Evolutionary conservation across 176 grass and related monocot species (phyloP), one percentile per base, ranked within the genome.

Genomic region (Zoysia pacifica): DNA sequence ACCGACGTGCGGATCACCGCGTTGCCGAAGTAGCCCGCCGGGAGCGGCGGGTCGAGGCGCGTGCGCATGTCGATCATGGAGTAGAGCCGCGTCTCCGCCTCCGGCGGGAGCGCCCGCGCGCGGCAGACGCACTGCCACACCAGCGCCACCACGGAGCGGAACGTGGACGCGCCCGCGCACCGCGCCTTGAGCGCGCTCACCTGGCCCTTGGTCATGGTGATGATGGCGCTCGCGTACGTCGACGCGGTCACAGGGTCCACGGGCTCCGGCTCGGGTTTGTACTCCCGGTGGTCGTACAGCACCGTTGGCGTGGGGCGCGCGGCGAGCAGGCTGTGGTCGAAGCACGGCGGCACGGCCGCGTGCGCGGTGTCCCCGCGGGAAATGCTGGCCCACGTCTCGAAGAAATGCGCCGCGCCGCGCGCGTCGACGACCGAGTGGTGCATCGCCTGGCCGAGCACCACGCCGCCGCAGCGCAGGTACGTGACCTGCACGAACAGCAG

Each of bases 321-420:
- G 4, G 49, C 14, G 40, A 97, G 88, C 6, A 79, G 81, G 3
- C 0, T 43, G 18, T 74, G 86, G 52, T 93, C 89, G 4, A 91
- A 79, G 78, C 78, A 87, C 0, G 94, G 91, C 5, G 38, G 73
- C 50, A 70, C 67, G 2, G 43, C 4, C 12, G 48, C 64, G 70
- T 51, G n/a, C 6, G 67, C 14, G 19, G 5, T 1, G 6, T 15
- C 62, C 5, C 61, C 82, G 3, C 84, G 76, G 14, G 81, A 16
- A 2, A 91, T 72, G 78, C 65, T 71, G 5, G 89, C 81, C 88
- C 91, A 97, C 5, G 91, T 87, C 70, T 97, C 89, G n/a, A 87
- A 19, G 78, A 97, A 97, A 14, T 76, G 84, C 14, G 84, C 40
- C 7, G 81, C 84, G 40, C 86, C 37, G 0, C 84, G 78, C 8